Evolutionary conservation across 2,329 filamentous ascomycete genomes (phyloP).

Genomic region (Fusarium tupiense): DNA sequence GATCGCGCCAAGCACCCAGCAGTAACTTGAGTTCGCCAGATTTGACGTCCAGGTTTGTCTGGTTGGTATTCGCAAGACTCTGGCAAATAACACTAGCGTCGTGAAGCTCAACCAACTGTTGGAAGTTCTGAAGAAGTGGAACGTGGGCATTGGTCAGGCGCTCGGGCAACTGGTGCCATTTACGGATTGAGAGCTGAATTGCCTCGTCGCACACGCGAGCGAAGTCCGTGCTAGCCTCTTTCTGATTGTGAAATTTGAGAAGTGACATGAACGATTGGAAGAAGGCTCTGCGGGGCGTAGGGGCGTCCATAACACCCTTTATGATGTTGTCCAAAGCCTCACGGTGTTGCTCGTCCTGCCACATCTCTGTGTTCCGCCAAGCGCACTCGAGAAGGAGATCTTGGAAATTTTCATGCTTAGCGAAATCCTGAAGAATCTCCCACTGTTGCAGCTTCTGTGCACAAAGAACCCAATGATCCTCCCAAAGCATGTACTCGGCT

Average conservation of each 20-base stretch:
- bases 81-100: slow-evolving; percentile 97
- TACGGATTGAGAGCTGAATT: slow-evolving; percentile 94
- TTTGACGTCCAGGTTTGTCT: slow-evolving; percentile 88
- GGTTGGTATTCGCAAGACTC: slow-evolving; percentile 86
- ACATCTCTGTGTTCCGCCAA: slow-evolving; percentile 95
- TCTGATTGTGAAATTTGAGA: slow-evolving; percentile 91
- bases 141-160: slow-evolving; percentile 95
- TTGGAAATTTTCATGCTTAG: slow-evolving; percentile 98
- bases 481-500: slow-evolving; percentile 98
- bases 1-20: slow-evolving; percentile 93
- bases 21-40: slow-evolving; percentile 95
- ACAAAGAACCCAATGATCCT: slow-evolving; percentile 98
- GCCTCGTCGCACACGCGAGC: slow-evolving; percentile 93
- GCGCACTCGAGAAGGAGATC: slow-evolving; percentile 94
- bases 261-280: slow-evolving; percentile 99
- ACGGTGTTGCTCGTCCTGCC: slow-evolving; percentile 85
- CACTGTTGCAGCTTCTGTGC: slow-evolving; percentile 98
- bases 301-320: slow-evolving; percentile 97
- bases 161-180: slow-evolving; percentile 98
- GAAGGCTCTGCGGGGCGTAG: slow-evolving; percentile 91
- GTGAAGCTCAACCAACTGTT: slow-evolving; percentile 95
- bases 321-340: slow-evolving; percentile 93
- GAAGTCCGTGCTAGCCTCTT: slow-evolving; percentile 82
- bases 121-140: slow-evolving; percentile 95
- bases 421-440: slow-evolving; percentile 97